Conservation (phyloP, 2,329 filamentous ascomycete species). For the Cercospora berteroae region DNA sequence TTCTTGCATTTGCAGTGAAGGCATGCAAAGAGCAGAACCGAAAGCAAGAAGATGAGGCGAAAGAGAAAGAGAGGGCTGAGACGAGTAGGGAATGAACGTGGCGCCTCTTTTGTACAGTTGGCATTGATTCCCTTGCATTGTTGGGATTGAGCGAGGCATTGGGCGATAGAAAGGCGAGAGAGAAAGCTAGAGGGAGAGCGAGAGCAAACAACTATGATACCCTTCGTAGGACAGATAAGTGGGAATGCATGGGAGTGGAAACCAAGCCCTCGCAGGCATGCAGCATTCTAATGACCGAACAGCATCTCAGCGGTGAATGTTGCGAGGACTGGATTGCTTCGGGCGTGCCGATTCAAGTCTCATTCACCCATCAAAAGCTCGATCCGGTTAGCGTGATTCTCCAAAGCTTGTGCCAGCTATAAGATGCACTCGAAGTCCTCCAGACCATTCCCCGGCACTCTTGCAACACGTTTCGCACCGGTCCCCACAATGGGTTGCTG, state of each 20-base stretch:
- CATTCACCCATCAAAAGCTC: neutral
- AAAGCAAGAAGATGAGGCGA: neutral
- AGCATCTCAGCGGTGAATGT: neutral
- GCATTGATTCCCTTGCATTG: neutral
- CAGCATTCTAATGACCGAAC: neutral
- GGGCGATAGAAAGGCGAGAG: neutral
- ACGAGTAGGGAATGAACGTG: neutral
- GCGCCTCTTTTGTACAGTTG: neutral
- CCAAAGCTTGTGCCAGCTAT: neutral
- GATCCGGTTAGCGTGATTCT: neutral
- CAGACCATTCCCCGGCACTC: neutral
- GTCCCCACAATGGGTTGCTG: neutral
- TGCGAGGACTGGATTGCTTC: neutral
- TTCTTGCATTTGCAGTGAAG: conserved; percentile 49
- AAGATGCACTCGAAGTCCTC: neutral
- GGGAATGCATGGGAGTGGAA: neutral
- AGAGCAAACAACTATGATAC: neutral
- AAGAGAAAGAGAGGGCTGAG: neutral
- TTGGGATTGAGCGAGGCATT: neutral
- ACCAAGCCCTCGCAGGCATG: neutral
- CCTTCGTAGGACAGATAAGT: neutral
- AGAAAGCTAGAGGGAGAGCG: neutral
- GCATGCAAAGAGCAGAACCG: neutral
- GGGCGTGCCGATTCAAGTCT: neutral
- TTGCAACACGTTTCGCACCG: neutral